Percentiles rank a stretch among this genome's conserved stretches.
Evolutionary conservation across 73 alveolate species (phyloP).

Genomic region (Stentor roeselii): DNA sequence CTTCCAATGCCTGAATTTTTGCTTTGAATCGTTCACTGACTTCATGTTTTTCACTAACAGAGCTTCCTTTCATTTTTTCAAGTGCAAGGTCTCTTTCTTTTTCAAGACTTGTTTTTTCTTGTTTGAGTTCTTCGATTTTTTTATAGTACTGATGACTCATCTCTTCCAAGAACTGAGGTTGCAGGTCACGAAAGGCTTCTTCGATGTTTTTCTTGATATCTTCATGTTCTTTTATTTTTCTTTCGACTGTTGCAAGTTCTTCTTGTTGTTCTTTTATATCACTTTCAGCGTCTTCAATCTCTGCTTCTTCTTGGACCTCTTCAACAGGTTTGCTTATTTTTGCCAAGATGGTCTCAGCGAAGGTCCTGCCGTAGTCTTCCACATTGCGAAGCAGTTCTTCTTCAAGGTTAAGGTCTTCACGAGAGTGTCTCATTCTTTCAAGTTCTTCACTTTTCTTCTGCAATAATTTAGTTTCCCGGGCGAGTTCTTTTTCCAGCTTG

Average conservation of each 20-base stretch:
- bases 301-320: conserved; percentile 22
- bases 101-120: conserved; percentile 54
- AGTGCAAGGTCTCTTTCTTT: conserved; percentile 49
- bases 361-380: conserved; percentile 9
- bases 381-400: conserved; percentile 11
- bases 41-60: conserved; percentile 36
- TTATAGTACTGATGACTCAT: conserved; percentile 28
- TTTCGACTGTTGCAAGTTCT: conserved; percentile 36
- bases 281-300: conserved; percentile 28
- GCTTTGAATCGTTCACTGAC: conserved; percentile 47
- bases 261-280: conserved; percentile 28
- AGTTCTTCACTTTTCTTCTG: background rate
- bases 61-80: conserved; percentile 31
- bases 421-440: background rate
- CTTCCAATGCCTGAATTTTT: conserved; percentile 61
- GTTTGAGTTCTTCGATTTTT: conserved; percentile 46
- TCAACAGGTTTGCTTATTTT: conserved; percentile 28
- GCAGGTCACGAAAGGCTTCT: conserved; percentile 28
- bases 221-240: conserved; percentile 29
- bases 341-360: conserved; percentile 26
- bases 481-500: conserved; percentile 20
- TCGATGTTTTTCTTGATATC: conserved; percentile 29
- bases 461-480: conserved; percentile 17
- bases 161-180: conserved; percentile 29
- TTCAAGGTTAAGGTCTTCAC: background rate